Base-by-base conservation (phyloP, 352 stramenopile species). In the Hyphochytrium catenoides region DNA sequence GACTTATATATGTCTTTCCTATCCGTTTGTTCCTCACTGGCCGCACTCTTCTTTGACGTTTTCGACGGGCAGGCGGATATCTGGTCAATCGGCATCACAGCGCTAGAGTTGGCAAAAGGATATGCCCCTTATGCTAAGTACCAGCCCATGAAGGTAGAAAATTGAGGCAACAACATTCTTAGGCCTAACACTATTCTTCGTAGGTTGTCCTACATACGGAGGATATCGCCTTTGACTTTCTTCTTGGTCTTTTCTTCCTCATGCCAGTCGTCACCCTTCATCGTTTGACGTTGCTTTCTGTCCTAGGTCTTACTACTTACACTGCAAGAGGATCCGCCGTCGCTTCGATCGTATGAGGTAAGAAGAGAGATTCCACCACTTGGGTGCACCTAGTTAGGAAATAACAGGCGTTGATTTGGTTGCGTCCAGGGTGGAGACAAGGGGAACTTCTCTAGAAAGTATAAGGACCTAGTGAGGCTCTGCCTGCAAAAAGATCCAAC, bases 41-140 rank as follows among this genome's bases (percentile, higher is more conserved):
- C n/a, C n/a, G n/a, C n/a, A n/a, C n/a, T n/a, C n/a, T n/a, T 87
- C 52, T 51, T 77, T 11, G 59, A 81, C 40, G 71, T 71, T 6
- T 91, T 89, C 50, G 65, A 87, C 45, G 94, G 95, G 52, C 94
- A 95, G 55, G 90, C 89, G 12, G 91, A 98, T 56, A 96, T 98
- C 48, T 98, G 91, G 91, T 95, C 77, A 52, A 73, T 98, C 15
- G 91, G 91, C 9, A 98, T 98, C 52, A 98, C 91, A 3, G 89
- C 84, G 11, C 56, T 98, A 24, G 91, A 98, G 60, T 62, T 98
- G 5, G 90, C 90, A 15, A 97, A 97, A 57, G 90, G 91, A 7
- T 95, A 94, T 51, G 91, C 91, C 17, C 91, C 91, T 0, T 98
- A 98, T 52, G 89, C 89, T 15, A 75, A 88, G 18, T 94, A 93